phyloP scores from a whole-genome alignment of 306 rosid species.

The Corylus avellana region DNA sequence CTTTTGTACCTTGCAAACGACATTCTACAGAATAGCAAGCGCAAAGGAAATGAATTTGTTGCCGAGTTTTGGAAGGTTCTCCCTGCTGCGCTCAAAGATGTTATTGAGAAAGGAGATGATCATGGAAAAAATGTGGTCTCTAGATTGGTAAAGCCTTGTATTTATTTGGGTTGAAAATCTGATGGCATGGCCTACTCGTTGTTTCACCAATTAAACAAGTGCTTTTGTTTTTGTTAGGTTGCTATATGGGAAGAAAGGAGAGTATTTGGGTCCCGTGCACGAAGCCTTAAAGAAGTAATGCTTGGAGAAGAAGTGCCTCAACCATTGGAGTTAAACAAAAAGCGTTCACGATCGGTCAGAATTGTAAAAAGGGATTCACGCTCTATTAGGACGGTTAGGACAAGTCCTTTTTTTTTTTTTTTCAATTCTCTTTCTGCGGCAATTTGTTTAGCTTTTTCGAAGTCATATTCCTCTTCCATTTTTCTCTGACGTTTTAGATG shows the following conservation, averaged over 20 bases:
- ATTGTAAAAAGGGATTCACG: conserved; percentile 84
- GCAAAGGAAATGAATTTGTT: conserved; percentile 95
- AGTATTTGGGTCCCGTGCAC: conserved; percentile 79
- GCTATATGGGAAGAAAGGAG: conserved; percentile 87
- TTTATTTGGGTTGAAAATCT: conserved; percentile 10
- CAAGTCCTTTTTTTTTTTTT: conserved; percentile 11
- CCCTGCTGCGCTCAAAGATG: conserved; percentile 73
- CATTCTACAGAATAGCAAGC: conserved; percentile 90
- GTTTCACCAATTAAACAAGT: conserved; percentile 19
- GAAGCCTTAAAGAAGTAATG: conserved; percentile 71
- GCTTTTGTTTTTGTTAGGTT: conserved; percentile 50
- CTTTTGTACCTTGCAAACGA: conserved; percentile 94
- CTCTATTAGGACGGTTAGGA: conserved; percentile 79
- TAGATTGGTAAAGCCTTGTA: conserved; percentile 63
- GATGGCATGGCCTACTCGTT: background rate
- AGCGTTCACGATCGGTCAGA: conserved; percentile 72
- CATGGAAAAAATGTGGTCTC: conserved; percentile 57
- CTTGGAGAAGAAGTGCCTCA: conserved; percentile 80
- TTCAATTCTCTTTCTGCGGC: conserved; percentile 17
- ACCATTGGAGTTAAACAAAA: conserved; percentile 69
- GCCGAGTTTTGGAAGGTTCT: conserved; percentile 90
- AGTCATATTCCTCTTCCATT: conserved; percentile 16
- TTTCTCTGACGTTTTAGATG: conserved; percentile 16
- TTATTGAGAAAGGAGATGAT: conserved; percentile 56
- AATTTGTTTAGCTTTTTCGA: conserved; percentile 10